These are phyloP conservation scores for Leishmania arabica DNA, from an alignment of 208 protist genomes.

Conservation along the genomic window DNA sequence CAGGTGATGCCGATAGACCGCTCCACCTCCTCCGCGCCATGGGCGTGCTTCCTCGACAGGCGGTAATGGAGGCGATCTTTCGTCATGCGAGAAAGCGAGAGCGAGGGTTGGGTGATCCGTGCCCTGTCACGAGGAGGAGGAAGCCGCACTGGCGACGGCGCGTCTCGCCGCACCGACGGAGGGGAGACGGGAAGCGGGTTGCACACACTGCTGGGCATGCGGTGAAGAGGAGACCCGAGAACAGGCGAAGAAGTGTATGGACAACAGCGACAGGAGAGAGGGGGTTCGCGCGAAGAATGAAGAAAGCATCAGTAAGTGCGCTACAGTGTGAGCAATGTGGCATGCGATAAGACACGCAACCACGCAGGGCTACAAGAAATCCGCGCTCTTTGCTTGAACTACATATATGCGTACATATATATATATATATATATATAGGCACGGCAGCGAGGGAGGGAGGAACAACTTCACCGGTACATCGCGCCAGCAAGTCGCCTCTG, in stretches of 20 bases:
- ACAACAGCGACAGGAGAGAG: background rate
- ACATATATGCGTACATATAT: too few relatives aligned
- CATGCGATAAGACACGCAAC: background rate
- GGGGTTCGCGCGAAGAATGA: background rate
- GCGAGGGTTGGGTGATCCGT: background rate
- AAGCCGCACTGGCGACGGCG: background rate
- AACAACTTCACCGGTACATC: background rate
- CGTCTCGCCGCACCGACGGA: background rate
- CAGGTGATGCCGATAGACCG: conserved; percentile 69
- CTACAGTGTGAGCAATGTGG: background rate
- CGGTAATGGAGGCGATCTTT: conserved; percentile 74
- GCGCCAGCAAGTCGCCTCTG: background rate
- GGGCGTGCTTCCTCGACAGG: conserved; percentile 47
- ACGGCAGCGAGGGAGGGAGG: too few relatives aligned
- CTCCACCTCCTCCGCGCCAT: conserved; percentile 51
- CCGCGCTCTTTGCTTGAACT: background rate
- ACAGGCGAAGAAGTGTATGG: background rate
- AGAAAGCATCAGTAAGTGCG: background rate
- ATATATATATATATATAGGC: too few relatives aligned
- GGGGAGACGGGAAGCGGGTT: background rate
- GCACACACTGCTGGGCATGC: background rate
- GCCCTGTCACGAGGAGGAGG: background rate
- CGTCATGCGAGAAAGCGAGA: conserved; percentile 40
- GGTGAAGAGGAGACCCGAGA: background rate
- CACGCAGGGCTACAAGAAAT: too few relatives aligned